Conservation (phyloP, 441 rosid species). For the Populus trichocarpa region DNA sequence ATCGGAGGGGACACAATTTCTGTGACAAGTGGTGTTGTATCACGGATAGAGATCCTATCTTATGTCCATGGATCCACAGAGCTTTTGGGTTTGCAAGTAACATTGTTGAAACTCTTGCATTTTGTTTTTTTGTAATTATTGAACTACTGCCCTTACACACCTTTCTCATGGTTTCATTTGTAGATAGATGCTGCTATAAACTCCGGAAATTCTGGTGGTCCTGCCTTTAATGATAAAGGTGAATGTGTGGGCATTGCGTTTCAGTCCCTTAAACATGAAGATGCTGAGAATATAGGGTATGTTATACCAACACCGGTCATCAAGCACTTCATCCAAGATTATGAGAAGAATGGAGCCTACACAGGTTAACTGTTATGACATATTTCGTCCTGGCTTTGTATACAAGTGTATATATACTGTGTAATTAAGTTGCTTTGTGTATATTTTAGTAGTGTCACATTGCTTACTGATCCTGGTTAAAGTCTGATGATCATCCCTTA, state of each 20-base stretch:
- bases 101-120: conserved; percentile 1
- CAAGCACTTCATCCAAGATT: conserved; percentile 82
- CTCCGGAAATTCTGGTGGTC: conserved; percentile 96
- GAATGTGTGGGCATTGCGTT: conserved; percentile 94
- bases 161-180: conserved; percentile 17
- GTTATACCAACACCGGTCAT: conserved; percentile 96
- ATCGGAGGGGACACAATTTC: conserved; percentile 96
- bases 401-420: neutral
- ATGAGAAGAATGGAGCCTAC: conserved; percentile 79
- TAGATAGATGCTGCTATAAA: conserved; percentile 98
- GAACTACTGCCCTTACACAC: neutral
- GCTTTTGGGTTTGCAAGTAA: conserved; percentile 87
- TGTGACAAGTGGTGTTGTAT: conserved; percentile 95
- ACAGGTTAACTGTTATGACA: conserved; percentile 46
- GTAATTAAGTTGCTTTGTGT: neutral
- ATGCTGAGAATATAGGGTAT: conserved; percentile 91
- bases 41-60: conserved; percentile 82
- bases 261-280: conserved; percentile 91
- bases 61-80: conserved; percentile 86
- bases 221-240: conserved; percentile 90
- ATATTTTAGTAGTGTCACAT: neutral
- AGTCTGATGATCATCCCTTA: neutral
- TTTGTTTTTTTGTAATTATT: neutral
- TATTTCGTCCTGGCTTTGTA: neutral
- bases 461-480: neutral